A percentile compares a stretch with the other conserved stretches of the same genome.
Conservation (phyloP, 164 flowering plant species). For the Echeveria elegans region DNA sequence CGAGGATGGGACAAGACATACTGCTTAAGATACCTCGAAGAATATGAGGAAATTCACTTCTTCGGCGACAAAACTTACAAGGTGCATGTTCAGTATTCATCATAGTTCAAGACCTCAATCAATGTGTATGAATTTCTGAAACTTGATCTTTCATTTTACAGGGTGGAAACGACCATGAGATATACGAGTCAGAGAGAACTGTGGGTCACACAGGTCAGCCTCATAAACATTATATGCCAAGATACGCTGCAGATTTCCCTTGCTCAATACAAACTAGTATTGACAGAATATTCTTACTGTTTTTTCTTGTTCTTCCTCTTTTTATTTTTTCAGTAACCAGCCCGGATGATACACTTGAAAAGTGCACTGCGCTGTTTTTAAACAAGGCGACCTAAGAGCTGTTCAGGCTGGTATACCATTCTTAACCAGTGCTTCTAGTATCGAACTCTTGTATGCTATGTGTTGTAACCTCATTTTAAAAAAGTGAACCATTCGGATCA, state of each 20-base stretch:
- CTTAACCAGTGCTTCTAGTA: too few species aligned
- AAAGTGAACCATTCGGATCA: too few species aligned
- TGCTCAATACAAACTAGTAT: neutral
- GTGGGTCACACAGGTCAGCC: slow-evolving; percentile 84
- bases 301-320: too few species aligned
- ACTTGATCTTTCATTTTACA: slow-evolving; percentile 26
- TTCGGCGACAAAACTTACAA: slow-evolving; percentile 98
- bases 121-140: neutral
- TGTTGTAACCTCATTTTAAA: neutral
- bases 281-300: neutral
- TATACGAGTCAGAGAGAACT: slow-evolving; percentile 73
- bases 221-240: neutral
- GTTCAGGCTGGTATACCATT: neutral
- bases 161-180: slow-evolving; percentile 98
- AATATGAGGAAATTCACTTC: slow-evolving; percentile 85
- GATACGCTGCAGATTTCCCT: neutral
- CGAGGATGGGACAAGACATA: slow-evolving; percentile 98
- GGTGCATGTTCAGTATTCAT: slow-evolving; percentile 31
- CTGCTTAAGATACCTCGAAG: slow-evolving; percentile 79
- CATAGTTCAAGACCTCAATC: neutral
- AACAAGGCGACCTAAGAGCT: slow-evolving; percentile 15
- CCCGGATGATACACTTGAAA: slow-evolving; percentile 70
- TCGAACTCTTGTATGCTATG: slow-evolving; percentile 5
- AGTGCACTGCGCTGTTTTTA: slow-evolving; percentile 64
- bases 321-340: slow-evolving; percentile 69